Conservation (phyloP, 257 asterid genomes). For the Plectranthus barbatus region DNA sequence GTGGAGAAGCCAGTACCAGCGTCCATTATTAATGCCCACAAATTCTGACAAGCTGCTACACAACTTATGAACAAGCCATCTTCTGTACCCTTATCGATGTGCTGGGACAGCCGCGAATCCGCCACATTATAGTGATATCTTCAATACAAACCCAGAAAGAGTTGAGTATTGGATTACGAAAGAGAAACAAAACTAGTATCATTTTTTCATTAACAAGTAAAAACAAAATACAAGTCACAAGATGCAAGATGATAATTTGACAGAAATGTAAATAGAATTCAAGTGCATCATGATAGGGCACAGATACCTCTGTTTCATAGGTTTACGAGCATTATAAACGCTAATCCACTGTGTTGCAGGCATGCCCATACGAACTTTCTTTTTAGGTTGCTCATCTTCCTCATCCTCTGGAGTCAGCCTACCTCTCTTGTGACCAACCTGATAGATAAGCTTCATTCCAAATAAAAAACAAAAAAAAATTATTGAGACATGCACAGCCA, state of each 20-base stretch:
- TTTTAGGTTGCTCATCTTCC: slow-evolving; percentile 73
- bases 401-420: slow-evolving; percentile 51
- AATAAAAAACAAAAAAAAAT: neutral
- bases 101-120: slow-evolving; percentile 64
- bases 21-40: slow-evolving; percentile 88
- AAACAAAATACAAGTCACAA: neutral
- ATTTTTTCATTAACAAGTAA: neutral
- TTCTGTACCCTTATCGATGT: slow-evolving; percentile 61
- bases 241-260: neutral
- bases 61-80: slow-evolving; percentile 69
- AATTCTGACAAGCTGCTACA: slow-evolving; percentile 54
- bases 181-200: neutral
- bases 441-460: slow-evolving; percentile 44
- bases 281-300: neutral
- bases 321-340: slow-evolving; percentile 72
- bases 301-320: slow-evolving; percentile 82
- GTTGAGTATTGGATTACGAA: neutral
- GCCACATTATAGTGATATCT: slow-evolving; percentile 64
- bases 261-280: neutral
- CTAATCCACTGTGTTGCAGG: slow-evolving; percentile 86
- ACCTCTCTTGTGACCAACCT: slow-evolving; percentile 82
- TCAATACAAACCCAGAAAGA: slow-evolving; percentile 18
- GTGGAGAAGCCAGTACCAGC: slow-evolving; percentile 70
- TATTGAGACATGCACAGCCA: slow-evolving; percentile 18
- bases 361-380: slow-evolving; percentile 68